A percentile compares a stretch with the other conserved stretches of the same genome.
phyloP scores from a whole-genome alignment of 2,329 filamentous ascomycete species.

The Gaeumannomyces sp. region DNA sequence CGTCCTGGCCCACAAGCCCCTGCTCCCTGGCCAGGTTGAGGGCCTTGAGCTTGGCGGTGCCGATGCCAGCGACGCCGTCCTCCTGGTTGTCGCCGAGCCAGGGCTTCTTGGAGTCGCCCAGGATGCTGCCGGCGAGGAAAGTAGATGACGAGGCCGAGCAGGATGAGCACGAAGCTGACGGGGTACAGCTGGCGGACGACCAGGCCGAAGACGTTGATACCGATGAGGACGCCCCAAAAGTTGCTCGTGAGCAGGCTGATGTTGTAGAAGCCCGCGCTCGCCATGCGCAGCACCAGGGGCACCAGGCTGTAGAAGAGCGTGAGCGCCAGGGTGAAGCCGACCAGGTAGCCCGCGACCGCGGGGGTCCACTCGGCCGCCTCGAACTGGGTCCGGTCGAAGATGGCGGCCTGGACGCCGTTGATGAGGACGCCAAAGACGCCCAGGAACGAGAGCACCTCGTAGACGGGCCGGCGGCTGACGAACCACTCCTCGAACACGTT shows the following conservation, averaged over 20 bases:
- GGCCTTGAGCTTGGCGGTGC: slow-evolving; percentile 77
- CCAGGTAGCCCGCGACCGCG: slow-evolving; percentile 70
- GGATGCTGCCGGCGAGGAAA: slow-evolving; percentile 74
- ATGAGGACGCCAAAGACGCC: slow-evolving; percentile 84
- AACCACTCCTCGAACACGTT: slow-evolving; percentile 96
- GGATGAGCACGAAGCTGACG: slow-evolving; percentile 88
- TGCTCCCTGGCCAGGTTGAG: slow-evolving; percentile 48
- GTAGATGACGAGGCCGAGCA: slow-evolving; percentile 79
- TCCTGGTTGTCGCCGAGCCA: slow-evolving; percentile 90
- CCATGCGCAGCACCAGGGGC: slow-evolving; percentile 83
- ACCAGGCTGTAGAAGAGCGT: slow-evolving; percentile 81
- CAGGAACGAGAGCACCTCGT: slow-evolving; percentile 89
- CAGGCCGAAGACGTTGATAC: slow-evolving; percentile 76
- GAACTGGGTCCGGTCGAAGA: slow-evolving; percentile 81
- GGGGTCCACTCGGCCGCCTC: slow-evolving; percentile 56
- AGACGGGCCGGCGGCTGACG: slow-evolving; percentile 77
- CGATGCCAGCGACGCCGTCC: slow-evolving; percentile 69
- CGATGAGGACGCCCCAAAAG: slow-evolving; percentile 96
- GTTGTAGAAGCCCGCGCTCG: slow-evolving; percentile 91
- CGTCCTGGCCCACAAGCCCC: slow-evolving; percentile 19
- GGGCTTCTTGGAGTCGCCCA: slow-evolving; percentile 89
- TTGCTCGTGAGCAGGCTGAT: slow-evolving; percentile 90
- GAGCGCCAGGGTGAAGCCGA: slow-evolving; percentile 83
- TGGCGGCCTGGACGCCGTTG: slow-evolving; percentile 83
- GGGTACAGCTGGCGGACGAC: slow-evolving; percentile 86